phyloP scores from a whole-genome alignment of 768 basidiomycete genomes.

The Ramaria rubella region DNA sequence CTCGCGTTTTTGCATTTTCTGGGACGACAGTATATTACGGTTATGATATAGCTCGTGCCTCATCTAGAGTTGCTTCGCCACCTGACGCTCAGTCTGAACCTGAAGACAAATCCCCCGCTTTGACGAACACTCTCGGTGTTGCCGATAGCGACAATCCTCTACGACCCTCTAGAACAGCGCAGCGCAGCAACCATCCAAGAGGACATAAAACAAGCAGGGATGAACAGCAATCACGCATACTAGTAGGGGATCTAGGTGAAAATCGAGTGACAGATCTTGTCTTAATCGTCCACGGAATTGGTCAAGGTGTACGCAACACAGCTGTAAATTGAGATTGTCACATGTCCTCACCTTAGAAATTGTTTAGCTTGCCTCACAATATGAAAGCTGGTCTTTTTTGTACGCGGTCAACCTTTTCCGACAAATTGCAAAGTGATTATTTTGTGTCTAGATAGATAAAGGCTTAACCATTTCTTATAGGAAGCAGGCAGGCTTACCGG shows the following conservation, averaged over 20 bases:
- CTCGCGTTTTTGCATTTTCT: background rate
- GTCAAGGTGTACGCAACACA: constrained; percentile 20
- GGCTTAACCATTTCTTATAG: constrained; percentile 13
- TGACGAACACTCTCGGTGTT: background rate
- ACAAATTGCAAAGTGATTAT: constrained; percentile 28
- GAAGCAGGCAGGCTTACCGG: constrained; percentile 32
- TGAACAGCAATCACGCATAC: constrained; percentile 11
- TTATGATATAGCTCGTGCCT: constrained; percentile 19
- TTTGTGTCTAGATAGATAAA: background rate
- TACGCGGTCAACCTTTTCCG: constrained; percentile 36
- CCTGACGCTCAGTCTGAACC: background rate
- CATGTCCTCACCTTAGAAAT: background rate
- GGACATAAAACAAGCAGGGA: constrained; percentile 10
- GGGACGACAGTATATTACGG: constrained; percentile 26
- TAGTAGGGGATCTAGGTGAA: constrained; percentile 9
- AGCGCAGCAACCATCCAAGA: background rate
- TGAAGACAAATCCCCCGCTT: background rate
- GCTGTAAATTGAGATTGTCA: background rate
- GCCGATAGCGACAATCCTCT: background rate
- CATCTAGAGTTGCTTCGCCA: constrained; percentile 2
- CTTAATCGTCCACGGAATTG: constrained; percentile 40
- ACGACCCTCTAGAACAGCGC: background rate
- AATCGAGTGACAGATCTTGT: constrained; percentile 34
- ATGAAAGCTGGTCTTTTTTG: constrained; percentile 38
- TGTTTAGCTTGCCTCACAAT: constrained; percentile 27